Percentiles rank a stretch among this genome's conserved stretches.
phyloP scores from a whole-genome alignment of 1,284 basidiomycete species.

The Tetrapyrgos nigripes region DNA sequence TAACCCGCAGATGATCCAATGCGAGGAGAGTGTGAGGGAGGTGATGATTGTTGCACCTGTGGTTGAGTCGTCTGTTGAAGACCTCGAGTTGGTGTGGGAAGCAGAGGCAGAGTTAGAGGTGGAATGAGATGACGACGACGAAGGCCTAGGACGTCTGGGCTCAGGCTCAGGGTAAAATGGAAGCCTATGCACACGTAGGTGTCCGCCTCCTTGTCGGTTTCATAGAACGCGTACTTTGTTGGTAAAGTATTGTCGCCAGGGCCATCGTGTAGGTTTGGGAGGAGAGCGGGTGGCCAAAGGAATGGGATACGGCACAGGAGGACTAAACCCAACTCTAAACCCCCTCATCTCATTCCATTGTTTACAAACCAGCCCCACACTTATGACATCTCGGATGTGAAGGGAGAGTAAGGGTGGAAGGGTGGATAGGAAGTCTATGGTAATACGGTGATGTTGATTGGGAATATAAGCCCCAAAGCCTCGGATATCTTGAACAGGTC shows the following conservation, averaged over 20 bases:
- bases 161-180: slow-evolving; percentile 38
- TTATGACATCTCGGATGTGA: slow-evolving; percentile 77
- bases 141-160: slow-evolving; percentile 14
- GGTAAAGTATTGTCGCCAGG: slow-evolving; percentile 42
- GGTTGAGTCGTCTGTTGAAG: not conserved
- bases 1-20: slow-evolving; percentile 91
- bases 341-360: slow-evolving; percentile 85
- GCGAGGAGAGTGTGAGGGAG: slow-evolving; percentile 83
- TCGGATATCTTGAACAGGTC: slow-evolving; percentile 58
- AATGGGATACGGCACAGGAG: slow-evolving; percentile 29
- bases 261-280: slow-evolving; percentile 12
- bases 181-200: slow-evolving; percentile 75
- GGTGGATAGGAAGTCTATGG: slow-evolving; percentile 84
- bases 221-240: slow-evolving; percentile 42
- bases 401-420: slow-evolving; percentile 88
- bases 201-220: slow-evolving; percentile 88
- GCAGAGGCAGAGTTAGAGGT: no score
- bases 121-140: not conserved
- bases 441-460: slow-evolving; percentile 78
- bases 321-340: slow-evolving; percentile 77
- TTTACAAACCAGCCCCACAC: slow-evolving; percentile 77
- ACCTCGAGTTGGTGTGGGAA: no score
- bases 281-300: slow-evolving; percentile 4
- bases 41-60: slow-evolving; percentile 81
- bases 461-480: slow-evolving; percentile 59